A percentile compares a stretch with the other conserved stretches of the same genome.
Conservation (phyloP, 2,329 filamentous ascomycete species). For the Proliferodiscus dingleyae region DNA sequence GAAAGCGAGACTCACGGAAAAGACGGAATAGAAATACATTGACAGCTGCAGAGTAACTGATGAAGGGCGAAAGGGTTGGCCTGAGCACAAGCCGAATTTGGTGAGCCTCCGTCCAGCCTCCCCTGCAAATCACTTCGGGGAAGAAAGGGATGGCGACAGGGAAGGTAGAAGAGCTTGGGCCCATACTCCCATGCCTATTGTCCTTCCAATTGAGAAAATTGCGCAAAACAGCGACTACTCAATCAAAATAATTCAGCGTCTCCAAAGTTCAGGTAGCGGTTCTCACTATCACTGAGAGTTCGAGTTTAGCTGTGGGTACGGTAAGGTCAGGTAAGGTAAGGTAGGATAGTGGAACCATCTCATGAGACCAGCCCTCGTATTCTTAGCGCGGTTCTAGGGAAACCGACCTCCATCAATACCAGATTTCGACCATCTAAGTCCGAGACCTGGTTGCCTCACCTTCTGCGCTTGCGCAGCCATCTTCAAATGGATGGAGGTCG, state of each 20-base stretch:
- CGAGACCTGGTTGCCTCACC: not conserved
- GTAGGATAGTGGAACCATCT: no score
- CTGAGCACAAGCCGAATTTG: not conserved
- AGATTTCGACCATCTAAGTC: conserved; percentile 7
- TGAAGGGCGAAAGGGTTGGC: not conserved
- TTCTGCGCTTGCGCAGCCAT: conserved; percentile 12
- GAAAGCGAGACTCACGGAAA: not conserved
- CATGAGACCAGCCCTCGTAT: no score
- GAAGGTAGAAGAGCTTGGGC: no score
- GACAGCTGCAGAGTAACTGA: not conserved
- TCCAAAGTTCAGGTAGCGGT: no score
- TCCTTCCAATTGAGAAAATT: no score
- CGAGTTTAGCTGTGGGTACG: no score
- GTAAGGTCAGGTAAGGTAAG: no score
- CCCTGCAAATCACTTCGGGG: not conserved
- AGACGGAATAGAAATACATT: not conserved
- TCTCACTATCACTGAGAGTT: not conserved
- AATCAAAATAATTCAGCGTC: not conserved
- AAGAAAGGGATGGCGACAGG: not conserved
- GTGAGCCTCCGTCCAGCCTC: not conserved
- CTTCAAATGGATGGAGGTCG: conserved; percentile 29
- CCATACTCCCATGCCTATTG: not conserved
- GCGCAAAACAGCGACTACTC: no score
- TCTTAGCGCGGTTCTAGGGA: no score
- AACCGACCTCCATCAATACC: conserved; percentile 14